These are phyloP conservation scores for Chenopodium berlandieri DNA, from an alignment of 148 eudicot genomes.

Conservation along the genomic window DNA sequence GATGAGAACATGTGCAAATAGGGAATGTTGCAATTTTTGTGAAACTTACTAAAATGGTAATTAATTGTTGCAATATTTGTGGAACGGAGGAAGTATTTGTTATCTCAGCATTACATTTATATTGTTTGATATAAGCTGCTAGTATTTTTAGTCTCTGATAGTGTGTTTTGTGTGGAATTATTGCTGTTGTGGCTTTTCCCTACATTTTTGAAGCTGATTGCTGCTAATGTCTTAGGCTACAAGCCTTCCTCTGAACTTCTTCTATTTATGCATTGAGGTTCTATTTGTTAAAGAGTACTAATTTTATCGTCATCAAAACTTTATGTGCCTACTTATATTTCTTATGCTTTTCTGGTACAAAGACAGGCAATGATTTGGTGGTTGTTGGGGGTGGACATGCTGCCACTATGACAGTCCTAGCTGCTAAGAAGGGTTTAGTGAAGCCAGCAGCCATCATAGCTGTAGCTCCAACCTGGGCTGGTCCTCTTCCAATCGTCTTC, in stretches of 20 bases:
- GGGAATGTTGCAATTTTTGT: too few relatives aligned
- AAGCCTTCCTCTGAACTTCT: background rate
- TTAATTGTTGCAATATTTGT: too few relatives aligned
- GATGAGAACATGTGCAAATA: too few relatives aligned
- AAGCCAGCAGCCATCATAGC: constrained; percentile 86
- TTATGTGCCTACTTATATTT: background rate
- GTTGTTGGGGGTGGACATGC: constrained; percentile 97
- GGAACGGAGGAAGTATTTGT: background rate
- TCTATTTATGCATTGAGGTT: background rate
- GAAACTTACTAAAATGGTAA: too few relatives aligned
- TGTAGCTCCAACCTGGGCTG: constrained; percentile 98
- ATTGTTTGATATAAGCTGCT: background rate
- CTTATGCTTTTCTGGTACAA: constrained; percentile 15
- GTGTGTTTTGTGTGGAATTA: background rate
- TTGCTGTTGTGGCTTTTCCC: background rate
- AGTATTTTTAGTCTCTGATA: background rate
- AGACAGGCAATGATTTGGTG: constrained; percentile 60
- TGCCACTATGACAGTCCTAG: constrained; percentile 74
- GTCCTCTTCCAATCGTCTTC: constrained; percentile 95
- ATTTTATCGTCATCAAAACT: background rate
- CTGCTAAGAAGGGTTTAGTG: constrained; percentile 80
- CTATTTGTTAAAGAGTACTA: background rate
- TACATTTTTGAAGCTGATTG: background rate
- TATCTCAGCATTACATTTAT: background rate
- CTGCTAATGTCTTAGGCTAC: background rate